Base-by-base conservation (phyloP, 2,329 filamentous ascomycete genomes). In the Gliomastix tumulicola region DNA sequence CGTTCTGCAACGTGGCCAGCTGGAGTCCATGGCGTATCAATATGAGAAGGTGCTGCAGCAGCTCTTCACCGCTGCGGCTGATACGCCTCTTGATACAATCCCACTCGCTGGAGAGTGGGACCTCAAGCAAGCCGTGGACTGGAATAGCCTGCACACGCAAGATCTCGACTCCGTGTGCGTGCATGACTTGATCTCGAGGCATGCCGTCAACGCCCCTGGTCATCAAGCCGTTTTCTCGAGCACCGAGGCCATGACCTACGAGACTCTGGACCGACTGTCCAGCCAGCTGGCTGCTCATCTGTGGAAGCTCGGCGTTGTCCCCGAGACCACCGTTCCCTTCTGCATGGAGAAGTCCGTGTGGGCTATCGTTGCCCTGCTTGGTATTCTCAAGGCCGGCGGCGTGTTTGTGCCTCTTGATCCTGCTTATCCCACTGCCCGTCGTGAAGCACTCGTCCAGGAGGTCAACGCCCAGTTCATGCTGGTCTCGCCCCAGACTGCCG, bases 311-410 rank as follows among this genome's bases (percentile, higher is more conserved):
- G 54, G 54, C 10, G 47, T 63, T 11, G 27, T 38, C 3, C 47
- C 45, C 3, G 56, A 35, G 38, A 51, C 1, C 42, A 30, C 21
- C 25, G 35, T 36, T 13, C 35, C 47, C 4, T 23, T 56, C 0
- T 54, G 48, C 28, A 50, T 54, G 11, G 49, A 52, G 15, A 56
- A 56, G 13, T 18, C 44, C 1, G 31, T 37, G 3, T 49, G 43
- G 46, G 45, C 49, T 5, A 38, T 51, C 4, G 45, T 55, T 3
- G 44, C 47, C 12, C 50, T 56, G 36, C 33, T 56, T 1, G 53
- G 44, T 2, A 42, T 54, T 7, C n/a, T 25, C 21, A 35, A 22
- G 18, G 21, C 15, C 16, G 21, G 21, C 11, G 21, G 21, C 12
- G 12, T 13, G 7, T 18, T 35, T 27, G 50, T 52, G 2, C 49